Evolutionary conservation across 2,329 filamentous ascomycete species (phyloP).

Genomic region (Dendryphion nanum): DNA sequence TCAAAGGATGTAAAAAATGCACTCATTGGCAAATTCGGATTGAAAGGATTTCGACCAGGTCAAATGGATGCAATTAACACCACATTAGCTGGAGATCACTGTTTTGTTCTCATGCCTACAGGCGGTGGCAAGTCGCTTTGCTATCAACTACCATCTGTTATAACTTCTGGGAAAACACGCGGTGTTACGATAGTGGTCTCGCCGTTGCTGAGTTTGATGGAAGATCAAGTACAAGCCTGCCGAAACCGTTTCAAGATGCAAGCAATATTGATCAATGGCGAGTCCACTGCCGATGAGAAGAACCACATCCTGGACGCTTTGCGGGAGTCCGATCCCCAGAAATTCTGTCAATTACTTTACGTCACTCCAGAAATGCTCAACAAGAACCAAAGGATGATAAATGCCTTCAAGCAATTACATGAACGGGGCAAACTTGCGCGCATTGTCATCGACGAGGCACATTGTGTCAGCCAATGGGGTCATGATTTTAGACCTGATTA

Average conservation of each 20-base stretch:
- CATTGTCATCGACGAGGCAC: constrained; percentile 97
- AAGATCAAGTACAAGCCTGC: constrained; percentile 89
- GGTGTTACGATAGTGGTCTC: constrained; percentile 96
- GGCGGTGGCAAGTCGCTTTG: constrained; percentile 96
- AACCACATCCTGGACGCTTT: constrained; percentile 65
- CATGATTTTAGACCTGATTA: constrained; percentile 98
- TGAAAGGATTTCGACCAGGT: constrained; percentile 84
- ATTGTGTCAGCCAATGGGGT: constrained; percentile 98
- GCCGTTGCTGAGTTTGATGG: constrained; percentile 91
- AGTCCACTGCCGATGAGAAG: constrained; percentile 63
- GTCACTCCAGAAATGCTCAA: constrained; percentile 96
- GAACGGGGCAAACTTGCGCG: constrained; percentile 72
- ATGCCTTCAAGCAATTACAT: constrained; percentile 67
- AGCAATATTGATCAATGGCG: constrained; percentile 79
- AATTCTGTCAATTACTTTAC: constrained; percentile 82
- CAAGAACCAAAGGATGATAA: constrained; percentile 70
- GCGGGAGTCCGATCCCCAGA: constrained; percentile 64
- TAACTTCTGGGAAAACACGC: constrained; percentile 74
- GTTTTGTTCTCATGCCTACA: constrained; percentile 96
- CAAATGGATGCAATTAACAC: constrained; percentile 96
- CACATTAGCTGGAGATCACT: constrained; percentile 81
- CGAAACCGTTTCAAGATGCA: constrained; percentile 67
- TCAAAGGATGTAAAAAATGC: constrained; percentile 78
- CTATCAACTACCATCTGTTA: constrained; percentile 88
- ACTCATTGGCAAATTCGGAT: constrained; percentile 79